phyloP scores from a whole-genome alignment of 2,329 filamentous ascomycete genomes.

The Alternaria longipes region DNA sequence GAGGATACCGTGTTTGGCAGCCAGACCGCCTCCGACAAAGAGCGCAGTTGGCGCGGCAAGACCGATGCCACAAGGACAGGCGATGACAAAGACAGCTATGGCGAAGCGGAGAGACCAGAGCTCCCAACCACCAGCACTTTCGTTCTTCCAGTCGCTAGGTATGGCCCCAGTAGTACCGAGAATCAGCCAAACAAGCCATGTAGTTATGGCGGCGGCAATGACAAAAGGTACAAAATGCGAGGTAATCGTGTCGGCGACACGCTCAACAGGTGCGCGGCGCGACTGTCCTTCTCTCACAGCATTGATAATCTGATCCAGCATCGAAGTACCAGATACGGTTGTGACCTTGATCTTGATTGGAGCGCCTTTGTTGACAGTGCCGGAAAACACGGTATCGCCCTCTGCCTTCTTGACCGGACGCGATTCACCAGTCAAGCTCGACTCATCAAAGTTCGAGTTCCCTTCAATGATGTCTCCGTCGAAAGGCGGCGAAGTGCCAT shows the following conservation, averaged over 20 bases:
- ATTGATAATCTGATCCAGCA: conserved; percentile 82
- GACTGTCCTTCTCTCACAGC: conserved; percentile 81
- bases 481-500: conserved; percentile 84
- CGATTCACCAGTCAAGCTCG: conserved; percentile 85
- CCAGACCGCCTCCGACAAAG: conserved; percentile 82
- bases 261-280: conserved; percentile 77
- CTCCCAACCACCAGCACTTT: conserved; percentile 69
- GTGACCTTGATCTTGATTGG: conserved; percentile 71
- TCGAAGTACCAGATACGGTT: conserved; percentile 72
- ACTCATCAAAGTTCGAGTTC: conserved; percentile 82
- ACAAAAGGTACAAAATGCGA: conserved; percentile 80
- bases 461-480: conserved; percentile 71
- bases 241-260: conserved; percentile 76
- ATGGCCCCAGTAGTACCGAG: conserved; percentile 69
- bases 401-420: conserved; percentile 69
- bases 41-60: conserved; percentile 86
- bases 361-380: conserved; percentile 75
- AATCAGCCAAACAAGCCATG: conserved; percentile 76
- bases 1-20: conserved; percentile 80
- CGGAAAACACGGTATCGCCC: conserved; percentile 74
- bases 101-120: conserved; percentile 83
- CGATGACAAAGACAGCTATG: conserved; percentile 86
- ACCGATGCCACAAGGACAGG: conserved; percentile 84
- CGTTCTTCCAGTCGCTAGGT: conserved; percentile 64
- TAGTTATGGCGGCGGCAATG: conserved; percentile 72